Evolutionary conservation across 1,284 basidiomycete genomes (phyloP).

Genomic region (Puccinia novopanici): DNA sequence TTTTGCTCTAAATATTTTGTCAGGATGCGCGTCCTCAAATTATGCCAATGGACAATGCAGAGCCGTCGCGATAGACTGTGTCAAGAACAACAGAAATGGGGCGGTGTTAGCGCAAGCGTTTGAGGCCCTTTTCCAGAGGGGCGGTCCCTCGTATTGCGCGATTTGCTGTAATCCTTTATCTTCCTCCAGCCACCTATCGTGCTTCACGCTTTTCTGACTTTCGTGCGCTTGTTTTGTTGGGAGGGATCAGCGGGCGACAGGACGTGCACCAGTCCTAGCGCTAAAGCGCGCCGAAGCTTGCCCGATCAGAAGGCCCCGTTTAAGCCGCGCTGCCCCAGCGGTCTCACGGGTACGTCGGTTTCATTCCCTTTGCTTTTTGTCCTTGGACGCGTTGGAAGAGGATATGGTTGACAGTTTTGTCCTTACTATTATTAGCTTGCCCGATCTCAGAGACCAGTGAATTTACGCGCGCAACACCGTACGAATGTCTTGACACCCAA

Average conservation of each 20-base stretch:
- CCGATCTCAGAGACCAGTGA: slow-evolving; percentile 6
- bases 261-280: background rate
- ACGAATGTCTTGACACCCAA: slow-evolving; percentile 17
- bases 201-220: background rate
- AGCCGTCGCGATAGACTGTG: background rate
- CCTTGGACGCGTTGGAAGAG: too few relatives aligned
- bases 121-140: background rate
- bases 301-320: background rate
- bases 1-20: background rate
- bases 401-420: background rate
- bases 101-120: slow-evolving; percentile 9
- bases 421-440: slow-evolving; percentile 2
- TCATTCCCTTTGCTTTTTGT: background rate
- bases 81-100: background rate
- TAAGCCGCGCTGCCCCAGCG: slow-evolving; percentile 7
- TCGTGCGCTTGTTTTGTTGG: background rate
- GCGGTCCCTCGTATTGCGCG: background rate
- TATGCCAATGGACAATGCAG: slow-evolving; percentile 15
- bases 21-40: slow-evolving; percentile 2
- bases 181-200: background rate
- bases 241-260: slow-evolving; percentile 18
- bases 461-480: background rate
- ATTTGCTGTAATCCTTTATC: slow-evolving; percentile 5
- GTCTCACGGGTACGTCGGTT: background rate
- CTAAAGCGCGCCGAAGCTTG: slow-evolving; percentile 3